Base-by-base conservation (phyloP, 2,329 filamentous ascomycete genomes). In the Claviceps cyperi region DNA sequence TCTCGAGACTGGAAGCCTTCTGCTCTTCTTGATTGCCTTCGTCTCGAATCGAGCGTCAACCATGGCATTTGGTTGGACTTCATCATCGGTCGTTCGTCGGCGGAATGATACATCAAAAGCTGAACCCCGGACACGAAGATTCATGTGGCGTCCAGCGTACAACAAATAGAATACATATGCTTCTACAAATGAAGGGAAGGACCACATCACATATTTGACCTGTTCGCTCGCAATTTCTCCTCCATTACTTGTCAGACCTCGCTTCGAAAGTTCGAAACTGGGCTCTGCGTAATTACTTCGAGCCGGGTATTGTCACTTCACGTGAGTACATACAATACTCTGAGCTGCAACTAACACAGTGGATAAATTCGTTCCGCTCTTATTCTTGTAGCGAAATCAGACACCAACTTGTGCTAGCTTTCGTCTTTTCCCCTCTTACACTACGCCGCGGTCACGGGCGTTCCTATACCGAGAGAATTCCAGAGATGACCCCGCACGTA, bases 51-150 rank as follows among this genome's bases (percentile, higher is more conserved):
- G 28, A 9, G 28, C 28, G 28, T 32, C 28, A 3, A 32, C 28
- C 28, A 32, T 32, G 28, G 3, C 28, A 32, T 32, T 11, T 4
- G 28, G 8, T 32, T 32, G 28, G 28, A 32, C 28, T 32, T 11
- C 1, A 17, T 17, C 35, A 21, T 47, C 45, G 49, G 49, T 50
- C 45, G 39, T 50, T 50, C 36, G 19, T 50, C 45, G 49, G 49
- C 45, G 38, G 24, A 39, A 50, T 35, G n/a, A 21, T 35, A 21
- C 17, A 36, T n/a, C 9, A 4, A 35, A 35, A 28, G n/a, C 28
- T 36, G 43, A 45, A 14, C 43, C 28, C 28, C 15, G 43, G 28
- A 28, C 13, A 24, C 45, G 11, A n/a, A 17, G 17, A 24, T 3
- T 19, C 14, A 24, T 19, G 40, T 43, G 40, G 21, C 40, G 21